Conservation (phyloP, 768 basidiomycete genomes). For the Termitomyces sp. region DNA sequence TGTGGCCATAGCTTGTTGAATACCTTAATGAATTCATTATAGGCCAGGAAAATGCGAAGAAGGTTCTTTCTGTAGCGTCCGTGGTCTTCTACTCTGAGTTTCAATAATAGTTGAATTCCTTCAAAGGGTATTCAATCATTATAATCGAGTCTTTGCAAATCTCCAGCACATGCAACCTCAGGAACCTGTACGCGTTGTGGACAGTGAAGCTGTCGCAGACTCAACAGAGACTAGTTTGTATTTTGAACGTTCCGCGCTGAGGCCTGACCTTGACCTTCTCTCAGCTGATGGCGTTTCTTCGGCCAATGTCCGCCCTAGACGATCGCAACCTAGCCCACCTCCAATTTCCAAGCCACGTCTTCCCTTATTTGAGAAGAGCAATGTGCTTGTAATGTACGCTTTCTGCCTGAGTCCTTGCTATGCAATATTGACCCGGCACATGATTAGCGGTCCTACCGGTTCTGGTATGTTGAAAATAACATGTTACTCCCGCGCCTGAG, state of each 20-base stretch:
- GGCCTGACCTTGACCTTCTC: not conserved
- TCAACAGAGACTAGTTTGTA: slow-evolving; percentile 13
- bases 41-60: slow-evolving; percentile 91
- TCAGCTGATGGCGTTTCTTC: slow-evolving; percentile 34
- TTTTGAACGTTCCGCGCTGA: not conserved
- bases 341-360: slow-evolving; percentile 37
- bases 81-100: slow-evolving; percentile 24
- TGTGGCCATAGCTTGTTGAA: slow-evolving; percentile 57
- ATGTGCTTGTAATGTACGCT: slow-evolving; percentile 84
- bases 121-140: slow-evolving; percentile 88
- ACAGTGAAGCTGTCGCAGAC: slow-evolving; percentile 8
- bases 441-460: slow-evolving; percentile 72
- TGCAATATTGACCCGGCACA: not conserved
- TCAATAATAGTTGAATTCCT: not conserved
- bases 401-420: not conserved
- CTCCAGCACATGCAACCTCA: slow-evolving; percentile 41
- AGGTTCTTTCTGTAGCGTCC: slow-evolving; percentile 89
- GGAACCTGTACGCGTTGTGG: slow-evolving; percentile 11
- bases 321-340: slow-evolving; percentile 27
- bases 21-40: slow-evolving; percentile 88
- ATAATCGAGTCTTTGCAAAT: slow-evolving; percentile 81
- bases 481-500: not conserved
- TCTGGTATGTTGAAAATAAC: slow-evolving; percentile 47
- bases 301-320: slow-evolving; percentile 60
- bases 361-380: slow-evolving; percentile 89